Base-by-base conservation (phyloP, 257 asterid genomes). In the Solanum pinnatisectum region DNA sequence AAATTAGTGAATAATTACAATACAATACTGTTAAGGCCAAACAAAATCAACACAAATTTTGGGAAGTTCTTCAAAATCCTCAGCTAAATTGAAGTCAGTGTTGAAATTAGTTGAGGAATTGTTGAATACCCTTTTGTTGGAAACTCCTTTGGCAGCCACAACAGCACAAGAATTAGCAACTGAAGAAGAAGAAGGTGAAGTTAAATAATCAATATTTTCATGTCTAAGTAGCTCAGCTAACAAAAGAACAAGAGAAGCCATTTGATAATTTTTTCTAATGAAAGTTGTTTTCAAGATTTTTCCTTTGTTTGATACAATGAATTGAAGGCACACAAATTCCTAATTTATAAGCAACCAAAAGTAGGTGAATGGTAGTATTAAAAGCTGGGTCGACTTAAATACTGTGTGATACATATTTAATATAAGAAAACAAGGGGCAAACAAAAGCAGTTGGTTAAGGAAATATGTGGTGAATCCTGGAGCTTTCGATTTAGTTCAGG, bases 241-340 rank as follows among this genome's bases (percentile, higher is more conserved):
- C 20, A 94, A 92, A 82, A 94, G 97, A 91, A 94, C 87, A 3
- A 94, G 91, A 77, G 97, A 91, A 86, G 97, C 97, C 97, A 94
- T 94, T 85, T 73, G 56, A 56, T 56, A 56, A 44, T 11, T 1
- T 10, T 8, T n/a, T 36, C 59, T 23, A 32, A 67, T 37, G 70
- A 88, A 4, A 59, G 67, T 40, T 22, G 30, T 15, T 30, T 68
- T 25, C 7, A 42, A 44, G 37, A 37, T 65, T 8, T 35, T 11
- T 23, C 63, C 23, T 67, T 42, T 11, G 56, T 13, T 12, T 72
- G 49, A 22, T n/a, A 83, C 85, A 22, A 73, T 72, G 33, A n/a
- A 35, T 5, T 36, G 1, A 25, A 10, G 84, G 32, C 27, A 18
- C 40, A 27, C 6, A 81, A 44, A 16, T 81, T 81, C 42, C 67